These are phyloP conservation scores for Termitomyces sp. DNA, from an alignment of 768 basidiomycete genomes.

Conservation along the genomic window DNA sequence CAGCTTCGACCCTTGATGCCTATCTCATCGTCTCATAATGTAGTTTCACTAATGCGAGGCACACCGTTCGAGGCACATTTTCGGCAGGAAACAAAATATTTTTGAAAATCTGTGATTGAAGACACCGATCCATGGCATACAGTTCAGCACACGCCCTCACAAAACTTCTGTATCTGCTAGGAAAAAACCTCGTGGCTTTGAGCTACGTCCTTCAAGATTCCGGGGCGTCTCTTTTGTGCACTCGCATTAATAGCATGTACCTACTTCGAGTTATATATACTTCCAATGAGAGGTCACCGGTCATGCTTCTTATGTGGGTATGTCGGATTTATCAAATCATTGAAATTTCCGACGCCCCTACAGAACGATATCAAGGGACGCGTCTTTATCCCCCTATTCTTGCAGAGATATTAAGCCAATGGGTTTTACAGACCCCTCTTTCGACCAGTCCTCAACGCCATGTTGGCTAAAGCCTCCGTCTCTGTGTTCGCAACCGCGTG, in stretches of 20 bases:
- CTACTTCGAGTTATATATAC: no score
- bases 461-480: constrained; percentile 9
- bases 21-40: no score
- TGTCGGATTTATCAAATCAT: neutral
- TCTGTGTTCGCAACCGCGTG: constrained; percentile 6
- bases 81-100: neutral
- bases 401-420: neutral
- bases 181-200: no score
- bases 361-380: constrained; percentile 5
- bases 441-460: neutral
- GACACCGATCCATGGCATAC: neutral
- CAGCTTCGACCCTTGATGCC: neutral
- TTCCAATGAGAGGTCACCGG: neutral
- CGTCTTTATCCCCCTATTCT: neutral
- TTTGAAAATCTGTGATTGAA: neutral
- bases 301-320: constrained; percentile 5
- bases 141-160: neutral
- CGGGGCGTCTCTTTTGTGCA: neutral
- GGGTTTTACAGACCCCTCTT: neutral
- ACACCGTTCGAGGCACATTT: neutral
- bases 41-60: no score
- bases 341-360: neutral
- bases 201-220: no score
- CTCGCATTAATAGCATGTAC: neutral
- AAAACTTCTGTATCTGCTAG: no score